Base-by-base conservation (phyloP, 2,329 filamentous ascomycete species). In the Teratosphaeria pseudoeucalypti region DNA sequence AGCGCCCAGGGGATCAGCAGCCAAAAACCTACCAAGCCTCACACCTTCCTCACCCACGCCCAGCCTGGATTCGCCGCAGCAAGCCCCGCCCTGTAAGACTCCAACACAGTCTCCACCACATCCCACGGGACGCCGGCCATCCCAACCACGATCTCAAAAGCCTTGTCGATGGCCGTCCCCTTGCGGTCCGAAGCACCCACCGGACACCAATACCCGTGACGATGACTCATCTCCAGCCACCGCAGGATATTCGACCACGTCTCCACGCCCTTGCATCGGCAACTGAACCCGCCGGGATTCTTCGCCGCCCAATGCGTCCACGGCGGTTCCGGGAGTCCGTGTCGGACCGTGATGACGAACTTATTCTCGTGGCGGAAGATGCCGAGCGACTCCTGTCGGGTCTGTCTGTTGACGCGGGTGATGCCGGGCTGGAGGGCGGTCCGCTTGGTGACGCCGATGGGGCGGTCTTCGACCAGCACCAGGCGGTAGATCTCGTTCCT, bases 401-500 rank as follows among this genome's bases (percentile, higher is more conserved):
- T 39, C 10, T 39, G 37, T 16, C 16, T 39, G 37, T 39, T 39
- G 37, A 39, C 37, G 37, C 37, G 37, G 2, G 37, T 39, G 37
- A 39, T 12, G 37, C 37, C 37, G 16, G 37, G 37, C 37, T 39
- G 37, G 11, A 4, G 3, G 37, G 11, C 11, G 16, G 37, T 39
- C 2, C 37, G 37, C 37, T 64, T 56, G 16, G 63, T 63, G 54
- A 80, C 76, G 58, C 71, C 66, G 54, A 80, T 62, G 32, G 53
- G 64, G 7, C 67, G 59, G 3, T 67, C 57, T 11, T 67, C 61
- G 23, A 75, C 70, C 56, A 81, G 78, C 9, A 77, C 60, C 9
- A 72, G 62, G 4, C 74, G 71, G 63, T 81, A 81, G 43, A 81
- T 71, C n/a, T 74, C 72, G 62, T 80, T 78, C 12, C 79, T 73